phyloP scores from a whole-genome alignment of 2,329 filamentous ascomycete species.

The Xenosphaeropsis pyriputrescens region DNA sequence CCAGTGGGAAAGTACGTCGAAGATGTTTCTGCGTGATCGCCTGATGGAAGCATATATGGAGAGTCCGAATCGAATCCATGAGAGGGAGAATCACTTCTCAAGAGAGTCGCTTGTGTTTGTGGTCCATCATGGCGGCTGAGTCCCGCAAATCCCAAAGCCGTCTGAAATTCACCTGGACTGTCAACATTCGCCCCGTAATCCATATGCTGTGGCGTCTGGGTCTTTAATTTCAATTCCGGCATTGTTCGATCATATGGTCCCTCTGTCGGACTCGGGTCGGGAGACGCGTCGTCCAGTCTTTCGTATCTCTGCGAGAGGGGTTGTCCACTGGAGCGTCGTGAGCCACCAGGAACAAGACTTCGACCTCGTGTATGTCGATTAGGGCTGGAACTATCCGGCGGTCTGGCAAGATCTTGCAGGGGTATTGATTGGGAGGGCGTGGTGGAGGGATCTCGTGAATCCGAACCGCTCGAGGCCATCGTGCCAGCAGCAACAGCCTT shows the following conservation, averaged over 20 bases:
- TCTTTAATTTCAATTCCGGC: slow-evolving; percentile 2
- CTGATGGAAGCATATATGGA: slow-evolving; percentile 11
- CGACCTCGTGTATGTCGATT: slow-evolving; percentile 14
- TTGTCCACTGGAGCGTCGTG: slow-evolving; percentile 12
- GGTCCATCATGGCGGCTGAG: slow-evolving; percentile 17
- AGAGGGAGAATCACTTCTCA: slow-evolving; percentile 2
- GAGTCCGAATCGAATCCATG: slow-evolving; percentile 10
- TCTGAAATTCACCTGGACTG: slow-evolving; percentile 16
- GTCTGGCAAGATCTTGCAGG: slow-evolving; percentile 41
- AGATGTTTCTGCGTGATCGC: slow-evolving; percentile 6
- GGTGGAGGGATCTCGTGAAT: slow-evolving; percentile 23
- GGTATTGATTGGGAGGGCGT: slow-evolving; percentile 49
- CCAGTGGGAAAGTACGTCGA: slow-evolving; percentile 18
- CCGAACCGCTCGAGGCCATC: slow-evolving; percentile 33
- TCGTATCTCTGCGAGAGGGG: slow-evolving; percentile 12
- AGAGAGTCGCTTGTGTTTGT: slow-evolving; percentile 11
- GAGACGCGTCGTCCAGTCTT: slow-evolving; percentile 14
- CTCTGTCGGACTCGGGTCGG: slow-evolving; percentile 8
- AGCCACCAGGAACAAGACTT: slow-evolving; percentile 14
- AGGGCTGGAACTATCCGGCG: slow-evolving; percentile 10
- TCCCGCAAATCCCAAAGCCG: slow-evolving; percentile 18
- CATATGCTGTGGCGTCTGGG: slow-evolving; percentile 3
- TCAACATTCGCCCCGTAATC: slow-evolving; percentile 12
- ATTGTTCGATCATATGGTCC: slow-evolving; percentile 4
- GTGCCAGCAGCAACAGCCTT: slow-evolving; percentile 5